Conservation (phyloP, 2,329 filamentous ascomycete species). For the Nemania sp. region DNA sequence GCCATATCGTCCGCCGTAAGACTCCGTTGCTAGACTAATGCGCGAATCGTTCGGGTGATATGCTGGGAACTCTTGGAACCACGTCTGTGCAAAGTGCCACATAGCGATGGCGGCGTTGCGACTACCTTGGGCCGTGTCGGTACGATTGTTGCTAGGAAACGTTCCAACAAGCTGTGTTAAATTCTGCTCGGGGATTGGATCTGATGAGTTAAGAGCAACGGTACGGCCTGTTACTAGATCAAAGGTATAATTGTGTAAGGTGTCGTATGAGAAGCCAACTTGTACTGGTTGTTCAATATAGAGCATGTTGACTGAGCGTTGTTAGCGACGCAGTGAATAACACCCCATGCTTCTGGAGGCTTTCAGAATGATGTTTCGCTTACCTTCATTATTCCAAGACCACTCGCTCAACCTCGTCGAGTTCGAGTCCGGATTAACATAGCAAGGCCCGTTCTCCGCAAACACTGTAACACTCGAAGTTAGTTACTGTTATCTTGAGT, state of each 20-base stretch:
- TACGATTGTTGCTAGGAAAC: constrained; percentile 63
- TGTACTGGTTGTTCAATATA: constrained; percentile 69
- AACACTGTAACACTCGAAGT: constrained; percentile 51
- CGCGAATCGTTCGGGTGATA: constrained; percentile 70
- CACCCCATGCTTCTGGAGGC: background rate
- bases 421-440: constrained; percentile 59
- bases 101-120: constrained; percentile 64
- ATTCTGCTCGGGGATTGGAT: constrained; percentile 54
- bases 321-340: constrained; percentile 23
- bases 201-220: constrained; percentile 52
- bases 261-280: constrained; percentile 72
- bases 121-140: constrained; percentile 61
- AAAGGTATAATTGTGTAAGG: constrained; percentile 66
- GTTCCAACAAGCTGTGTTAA: constrained; percentile 62
- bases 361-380: constrained; percentile 13
- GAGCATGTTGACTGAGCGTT: constrained; percentile 62
- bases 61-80: constrained; percentile 65
- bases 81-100: constrained; percentile 72
- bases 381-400: constrained; percentile 64
- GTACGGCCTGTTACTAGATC: constrained; percentile 54
- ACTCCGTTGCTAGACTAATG: constrained; percentile 56
- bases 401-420: constrained; percentile 66
- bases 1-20: constrained; percentile 52
- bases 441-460: constrained; percentile 63
- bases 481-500: background rate